Conservation (phyloP, 148 eudicot species). For the Linanthus parryae region DNA sequence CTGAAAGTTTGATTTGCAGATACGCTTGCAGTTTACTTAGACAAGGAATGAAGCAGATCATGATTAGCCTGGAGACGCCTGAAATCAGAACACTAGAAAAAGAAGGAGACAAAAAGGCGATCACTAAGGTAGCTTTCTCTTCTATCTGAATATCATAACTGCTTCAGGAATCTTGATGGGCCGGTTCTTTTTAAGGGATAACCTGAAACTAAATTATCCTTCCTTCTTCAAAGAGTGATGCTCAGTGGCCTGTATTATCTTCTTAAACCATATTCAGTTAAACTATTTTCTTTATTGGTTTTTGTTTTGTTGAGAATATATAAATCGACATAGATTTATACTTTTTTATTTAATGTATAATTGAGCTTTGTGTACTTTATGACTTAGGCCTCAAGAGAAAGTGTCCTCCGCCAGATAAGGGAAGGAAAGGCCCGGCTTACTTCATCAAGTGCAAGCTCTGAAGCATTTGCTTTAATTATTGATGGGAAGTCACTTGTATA, state of each 20-base stretch:
- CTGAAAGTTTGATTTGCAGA: slow-evolving; percentile 28
- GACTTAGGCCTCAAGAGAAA: slow-evolving; percentile 64
- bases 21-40: slow-evolving; percentile 92
- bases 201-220: too few relatives aligned
- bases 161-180: too few relatives aligned
- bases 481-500: slow-evolving; percentile 91
- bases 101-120: slow-evolving; percentile 50
- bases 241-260: too few relatives aligned
- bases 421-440: slow-evolving; percentile 53
- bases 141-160: background rate
- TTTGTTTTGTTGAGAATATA: too few relatives aligned
- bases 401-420: slow-evolving; percentile 57
- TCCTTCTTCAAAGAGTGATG: too few relatives aligned
- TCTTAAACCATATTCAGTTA: too few relatives aligned
- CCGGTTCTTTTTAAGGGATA: too few relatives aligned
- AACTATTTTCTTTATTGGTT: too few relatives aligned
- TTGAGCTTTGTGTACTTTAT: too few relatives aligned
- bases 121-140: slow-evolving; percentile 45
- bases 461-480: slow-evolving; percentile 80
- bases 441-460: slow-evolving; percentile 37
- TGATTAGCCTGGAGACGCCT: slow-evolving; percentile 57
- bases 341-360: too few relatives aligned
- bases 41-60: slow-evolving; percentile 93
- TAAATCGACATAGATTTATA: too few relatives aligned
- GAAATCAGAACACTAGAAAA: slow-evolving; percentile 73